Conservation (phyloP, 768 basidiomycete genomes). For the Calocera viscosa region DNA sequence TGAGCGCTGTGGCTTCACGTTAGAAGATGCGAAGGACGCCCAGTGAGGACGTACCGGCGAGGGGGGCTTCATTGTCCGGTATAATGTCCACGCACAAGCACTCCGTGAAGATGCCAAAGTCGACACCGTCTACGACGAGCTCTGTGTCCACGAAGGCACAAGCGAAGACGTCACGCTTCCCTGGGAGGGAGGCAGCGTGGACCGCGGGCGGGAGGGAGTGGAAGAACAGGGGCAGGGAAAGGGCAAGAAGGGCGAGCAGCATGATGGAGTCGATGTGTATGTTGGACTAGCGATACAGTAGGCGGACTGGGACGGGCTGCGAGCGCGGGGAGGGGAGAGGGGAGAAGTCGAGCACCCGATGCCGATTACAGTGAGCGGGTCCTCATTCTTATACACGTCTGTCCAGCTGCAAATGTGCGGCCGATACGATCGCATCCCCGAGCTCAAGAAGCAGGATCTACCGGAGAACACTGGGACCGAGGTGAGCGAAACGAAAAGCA, state of each 20-base stretch:
- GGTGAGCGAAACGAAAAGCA: too few species aligned
- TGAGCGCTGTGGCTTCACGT: too few species aligned
- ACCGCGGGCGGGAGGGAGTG: not conserved
- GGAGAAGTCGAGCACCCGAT: not conserved
- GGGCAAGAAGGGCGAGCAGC: not conserved
- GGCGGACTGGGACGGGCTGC: not conserved
- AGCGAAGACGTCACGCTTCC: not conserved
- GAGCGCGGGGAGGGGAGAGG: not conserved
- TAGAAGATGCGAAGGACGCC: too few species aligned
- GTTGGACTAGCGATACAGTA: conserved; percentile 5
- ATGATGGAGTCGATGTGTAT: not conserved
- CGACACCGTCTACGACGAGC: not conserved
- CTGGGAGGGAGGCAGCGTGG: not conserved
- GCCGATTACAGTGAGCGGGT: too few species aligned
- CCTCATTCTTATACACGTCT: too few species aligned
- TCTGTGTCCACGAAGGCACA: not conserved
- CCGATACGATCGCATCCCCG: too few species aligned
- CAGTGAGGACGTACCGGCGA: too few species aligned
- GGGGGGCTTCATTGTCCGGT: too few species aligned
- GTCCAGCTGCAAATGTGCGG: too few species aligned
- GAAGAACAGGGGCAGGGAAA: not conserved
- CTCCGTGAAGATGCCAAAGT: conserved; percentile 1
- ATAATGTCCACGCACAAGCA: not conserved
- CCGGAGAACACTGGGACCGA: too few species aligned
- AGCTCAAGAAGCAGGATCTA: too few species aligned